A percentile compares a stretch with the other conserved stretches of the same genome.
phyloP scores from a whole-genome alignment of 2,329 filamentous ascomycete species.

The Cladophialophora exuberans region DNA sequence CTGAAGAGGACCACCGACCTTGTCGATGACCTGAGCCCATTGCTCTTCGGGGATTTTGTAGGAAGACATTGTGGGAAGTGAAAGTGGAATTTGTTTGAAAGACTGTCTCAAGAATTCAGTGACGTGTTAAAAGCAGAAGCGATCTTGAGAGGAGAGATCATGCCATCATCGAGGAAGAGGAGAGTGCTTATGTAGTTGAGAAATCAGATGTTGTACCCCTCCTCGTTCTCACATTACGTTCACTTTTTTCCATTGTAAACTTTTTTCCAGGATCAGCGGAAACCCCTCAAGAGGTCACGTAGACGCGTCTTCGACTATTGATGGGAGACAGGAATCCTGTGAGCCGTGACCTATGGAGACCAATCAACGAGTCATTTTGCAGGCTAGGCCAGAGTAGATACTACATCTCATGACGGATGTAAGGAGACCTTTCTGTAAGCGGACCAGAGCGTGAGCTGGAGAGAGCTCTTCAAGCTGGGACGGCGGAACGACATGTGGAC shows the following conservation, averaged over 20 bases:
- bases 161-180: background rate
- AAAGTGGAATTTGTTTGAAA: too few species aligned
- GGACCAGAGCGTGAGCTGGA: background rate
- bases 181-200: constrained; percentile 25
- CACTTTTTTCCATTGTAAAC: background rate
- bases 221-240: constrained; percentile 15
- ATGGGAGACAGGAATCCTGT: constrained; percentile 21
- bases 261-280: constrained; percentile 29
- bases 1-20: constrained; percentile 69
- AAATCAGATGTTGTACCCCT: constrained; percentile 17
- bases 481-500: constrained; percentile 17
- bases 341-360: constrained; percentile 10
- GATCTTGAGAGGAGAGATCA: background rate
- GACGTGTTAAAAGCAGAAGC: too few species aligned
- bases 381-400: constrained; percentile 5
- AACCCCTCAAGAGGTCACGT: constrained; percentile 26
- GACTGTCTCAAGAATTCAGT: too few species aligned
- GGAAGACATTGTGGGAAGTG: constrained; percentile 34
- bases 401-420: constrained; percentile 30
- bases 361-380: constrained; percentile 7
- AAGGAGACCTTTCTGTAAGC: constrained; percentile 25
- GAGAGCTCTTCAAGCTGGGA: background rate
- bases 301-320: constrained; percentile 1
- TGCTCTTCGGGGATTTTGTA: constrained; percentile 74
- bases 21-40: constrained; percentile 89